Evolutionary conservation across 768 basidiomycete species (phyloP).

Genomic region (Phlebiopsis flavidoalba): DNA sequence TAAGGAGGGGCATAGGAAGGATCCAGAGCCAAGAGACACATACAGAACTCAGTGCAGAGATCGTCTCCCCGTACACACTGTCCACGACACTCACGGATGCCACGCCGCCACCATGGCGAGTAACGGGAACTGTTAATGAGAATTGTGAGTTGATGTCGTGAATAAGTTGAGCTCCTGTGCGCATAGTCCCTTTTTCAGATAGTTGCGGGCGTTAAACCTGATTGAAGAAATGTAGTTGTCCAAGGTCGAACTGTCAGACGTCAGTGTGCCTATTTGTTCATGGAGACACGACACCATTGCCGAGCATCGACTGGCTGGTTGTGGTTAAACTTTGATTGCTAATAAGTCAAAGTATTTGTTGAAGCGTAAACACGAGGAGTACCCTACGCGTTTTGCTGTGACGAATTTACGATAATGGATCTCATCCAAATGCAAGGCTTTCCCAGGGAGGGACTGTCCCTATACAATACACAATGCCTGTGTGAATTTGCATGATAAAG

Average conservation of each 20-base stretch:
- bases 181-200: background rate
- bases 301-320: background rate
- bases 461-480: background rate
- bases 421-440: background rate
- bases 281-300: background rate
- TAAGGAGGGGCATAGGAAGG: too few species aligned
- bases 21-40: too few species aligned
- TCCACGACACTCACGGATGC: too few species aligned
- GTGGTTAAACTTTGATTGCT: background rate
- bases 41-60: too few species aligned
- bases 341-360: too few species aligned
- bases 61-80: background rate
- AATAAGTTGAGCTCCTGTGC: background rate
- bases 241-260: too few species aligned
- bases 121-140: background rate
- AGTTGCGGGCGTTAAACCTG: background rate
- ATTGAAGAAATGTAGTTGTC: background rate
- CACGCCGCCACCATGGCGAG: background rate
- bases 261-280: background rate
- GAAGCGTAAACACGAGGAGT: background rate
- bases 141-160: background rate
- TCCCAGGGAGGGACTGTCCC: background rate
- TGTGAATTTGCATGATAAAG: too few species aligned
- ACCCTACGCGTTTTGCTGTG: constrained; percentile 1
- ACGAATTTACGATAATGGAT: background rate